Evolutionary conservation across 805 yeast species (phyloP).

Genomic region (Diddensiella santjacobensis): DNA sequence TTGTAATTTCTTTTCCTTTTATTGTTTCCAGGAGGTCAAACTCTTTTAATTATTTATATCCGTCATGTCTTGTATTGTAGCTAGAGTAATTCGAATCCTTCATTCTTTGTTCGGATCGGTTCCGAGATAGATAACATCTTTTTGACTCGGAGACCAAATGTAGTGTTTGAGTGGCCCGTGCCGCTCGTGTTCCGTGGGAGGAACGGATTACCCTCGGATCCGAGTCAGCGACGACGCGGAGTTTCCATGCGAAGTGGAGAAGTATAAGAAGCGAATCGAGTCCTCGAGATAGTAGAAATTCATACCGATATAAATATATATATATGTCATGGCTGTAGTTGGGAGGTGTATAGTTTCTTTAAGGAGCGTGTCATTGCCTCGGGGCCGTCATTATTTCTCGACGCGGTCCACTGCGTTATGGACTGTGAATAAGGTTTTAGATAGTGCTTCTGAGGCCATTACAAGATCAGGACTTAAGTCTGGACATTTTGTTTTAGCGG

Average conservation of each 20-base stretch:
- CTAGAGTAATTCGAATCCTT: too few relatives aligned
- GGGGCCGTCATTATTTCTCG: background rate
- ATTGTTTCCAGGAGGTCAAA: too few relatives aligned
- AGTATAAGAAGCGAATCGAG: too few relatives aligned
- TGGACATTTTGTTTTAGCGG: conserved; percentile 39
- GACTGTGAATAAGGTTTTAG: conserved; percentile 11
- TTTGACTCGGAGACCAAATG: background rate
- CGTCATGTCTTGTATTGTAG: too few relatives aligned
- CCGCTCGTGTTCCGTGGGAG: background rate
- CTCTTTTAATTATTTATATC: too few relatives aligned
- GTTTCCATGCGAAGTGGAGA: background rate
- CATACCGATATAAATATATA: background rate
- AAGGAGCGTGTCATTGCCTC: background rate
- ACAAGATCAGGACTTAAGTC: conserved; percentile 18
- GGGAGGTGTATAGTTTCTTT: background rate
- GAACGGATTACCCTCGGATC: background rate
- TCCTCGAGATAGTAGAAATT: background rate
- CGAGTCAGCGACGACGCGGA: background rate
- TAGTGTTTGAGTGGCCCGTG: background rate
- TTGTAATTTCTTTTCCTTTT: too few relatives aligned
- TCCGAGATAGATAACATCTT: background rate
- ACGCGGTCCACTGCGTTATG: background rate
- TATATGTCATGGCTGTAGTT: background rate
- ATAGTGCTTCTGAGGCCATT: conserved; percentile 8
- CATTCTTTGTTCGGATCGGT: conserved; percentile 1